Evolutionary conservation across 257 asterid species (phyloP).

Genomic region (Apocynum venetum): DNA sequence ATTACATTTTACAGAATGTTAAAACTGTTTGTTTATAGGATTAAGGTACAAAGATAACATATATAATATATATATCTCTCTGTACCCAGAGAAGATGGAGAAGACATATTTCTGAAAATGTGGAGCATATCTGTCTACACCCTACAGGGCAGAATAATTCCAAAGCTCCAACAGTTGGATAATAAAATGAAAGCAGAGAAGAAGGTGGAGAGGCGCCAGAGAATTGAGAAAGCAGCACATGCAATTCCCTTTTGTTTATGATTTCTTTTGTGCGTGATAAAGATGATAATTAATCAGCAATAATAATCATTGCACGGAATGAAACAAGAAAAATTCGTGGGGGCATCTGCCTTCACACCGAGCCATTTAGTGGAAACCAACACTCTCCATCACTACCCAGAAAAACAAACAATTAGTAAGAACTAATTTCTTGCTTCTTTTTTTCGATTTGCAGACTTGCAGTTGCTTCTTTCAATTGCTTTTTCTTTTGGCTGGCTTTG

Average conservation of each 20-base stretch:
- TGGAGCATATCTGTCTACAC: constrained; percentile 28
- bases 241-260: constrained; percentile 25
- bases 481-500: no score
- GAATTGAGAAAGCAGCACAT: constrained; percentile 25
- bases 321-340: constrained; percentile 20
- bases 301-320: constrained; percentile 34
- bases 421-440: not conserved
- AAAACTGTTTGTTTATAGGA: not conserved
- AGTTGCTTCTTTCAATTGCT: no score
- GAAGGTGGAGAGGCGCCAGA: constrained; percentile 18
- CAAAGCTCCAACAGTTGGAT: constrained; percentile 10
- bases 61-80: not conserved
- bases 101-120: constrained; percentile 19
- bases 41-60: not conserved
- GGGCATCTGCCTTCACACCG: not conserved
- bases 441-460: not conserved
- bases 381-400: constrained; percentile 6
- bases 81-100: constrained; percentile 16
- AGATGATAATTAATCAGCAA: constrained; percentile 11
- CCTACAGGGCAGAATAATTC: constrained; percentile 20
- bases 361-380: constrained; percentile 10
- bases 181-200: constrained; percentile 12
- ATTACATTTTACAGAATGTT: not conserved
- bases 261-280: constrained; percentile 1
- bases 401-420: not conserved